phyloP scores from a whole-genome alignment of 148 eudicot genomes.

The Nyssa sinensis region DNA sequence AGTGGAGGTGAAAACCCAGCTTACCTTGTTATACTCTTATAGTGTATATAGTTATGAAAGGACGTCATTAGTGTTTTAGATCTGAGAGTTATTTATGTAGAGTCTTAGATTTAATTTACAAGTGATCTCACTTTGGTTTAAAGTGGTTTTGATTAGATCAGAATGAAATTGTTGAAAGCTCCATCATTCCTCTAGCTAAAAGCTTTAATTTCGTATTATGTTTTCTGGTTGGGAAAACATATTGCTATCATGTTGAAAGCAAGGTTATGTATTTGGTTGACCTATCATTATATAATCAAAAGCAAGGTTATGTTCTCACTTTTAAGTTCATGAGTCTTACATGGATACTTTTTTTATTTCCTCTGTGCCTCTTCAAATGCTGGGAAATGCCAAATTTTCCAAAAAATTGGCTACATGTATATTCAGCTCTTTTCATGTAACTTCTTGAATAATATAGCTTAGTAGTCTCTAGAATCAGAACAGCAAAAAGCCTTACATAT shows the following conservation, averaged over 20 bases:
- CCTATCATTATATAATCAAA: too few relatives aligned
- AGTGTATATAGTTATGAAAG: not conserved
- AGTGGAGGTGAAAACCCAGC: conserved; percentile 66
- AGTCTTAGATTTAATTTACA: not conserved
- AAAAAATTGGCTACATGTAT: too few relatives aligned
- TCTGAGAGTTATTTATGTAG: not conserved
- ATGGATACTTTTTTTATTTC: too few relatives aligned
- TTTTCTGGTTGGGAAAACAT: not conserved
- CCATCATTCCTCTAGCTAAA: not conserved
- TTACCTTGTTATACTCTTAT: not conserved
- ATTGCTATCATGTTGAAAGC: too few relatives aligned
- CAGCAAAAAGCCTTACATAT: too few relatives aligned
- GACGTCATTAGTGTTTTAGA: not conserved
- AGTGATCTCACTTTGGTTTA: not conserved
- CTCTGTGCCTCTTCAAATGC: too few relatives aligned
- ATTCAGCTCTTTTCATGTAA: too few relatives aligned
- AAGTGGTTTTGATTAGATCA: not conserved
- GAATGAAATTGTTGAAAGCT: not conserved
- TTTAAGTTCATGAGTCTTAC: too few relatives aligned
- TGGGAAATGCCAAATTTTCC: too few relatives aligned
- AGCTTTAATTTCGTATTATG: not conserved
- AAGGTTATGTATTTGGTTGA: not conserved
- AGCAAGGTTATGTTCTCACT: too few relatives aligned
- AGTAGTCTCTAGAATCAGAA: too few relatives aligned
- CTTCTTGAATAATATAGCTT: too few relatives aligned